phyloP scores from a whole-genome alignment of 2,329 filamentous ascomycete genomes.

The Fusarium algeriense region DNA sequence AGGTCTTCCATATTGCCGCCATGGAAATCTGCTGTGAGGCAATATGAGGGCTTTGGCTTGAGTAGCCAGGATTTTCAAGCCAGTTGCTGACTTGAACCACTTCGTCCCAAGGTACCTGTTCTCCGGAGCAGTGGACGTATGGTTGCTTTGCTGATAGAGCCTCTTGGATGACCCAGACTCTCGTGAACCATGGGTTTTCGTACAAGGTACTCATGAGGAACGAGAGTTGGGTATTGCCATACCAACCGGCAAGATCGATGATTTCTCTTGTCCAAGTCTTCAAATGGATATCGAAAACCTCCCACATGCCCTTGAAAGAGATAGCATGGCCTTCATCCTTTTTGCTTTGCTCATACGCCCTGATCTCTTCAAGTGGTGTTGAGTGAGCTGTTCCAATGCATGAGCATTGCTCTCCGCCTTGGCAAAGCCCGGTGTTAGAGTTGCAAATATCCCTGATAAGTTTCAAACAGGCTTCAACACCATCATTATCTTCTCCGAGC shows the following conservation, averaged over 20 bases:
- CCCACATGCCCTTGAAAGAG: slow-evolving; percentile 27
- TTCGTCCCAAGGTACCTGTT: slow-evolving; percentile 25
- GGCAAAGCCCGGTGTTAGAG: slow-evolving; percentile 7
- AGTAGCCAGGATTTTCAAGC: slow-evolving; percentile 9
- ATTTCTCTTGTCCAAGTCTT: slow-evolving; percentile 19
- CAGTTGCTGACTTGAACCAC: slow-evolving; percentile 18
- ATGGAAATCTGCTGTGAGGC: slow-evolving; percentile 20
- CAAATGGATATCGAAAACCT: slow-evolving; percentile 20
- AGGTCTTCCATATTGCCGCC: slow-evolving; percentile 30
- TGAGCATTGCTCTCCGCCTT: background rate
- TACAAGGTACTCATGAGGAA: slow-evolving; percentile 32
- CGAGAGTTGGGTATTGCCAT: slow-evolving; percentile 16
- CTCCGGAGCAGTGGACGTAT: slow-evolving; percentile 1
- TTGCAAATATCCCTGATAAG: slow-evolving; percentile 35
- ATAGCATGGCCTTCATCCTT: background rate
- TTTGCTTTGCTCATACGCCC: background rate
- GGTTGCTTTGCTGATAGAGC: slow-evolving; percentile 16
- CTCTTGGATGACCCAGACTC: slow-evolving; percentile 38
- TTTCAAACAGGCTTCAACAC: slow-evolving; percentile 2
- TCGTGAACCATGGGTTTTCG: slow-evolving; percentile 31
- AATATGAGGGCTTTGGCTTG: slow-evolving; percentile 21
- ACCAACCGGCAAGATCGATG: slow-evolving; percentile 35
- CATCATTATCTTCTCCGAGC: slow-evolving; percentile 26
- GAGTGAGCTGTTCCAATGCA: slow-evolving; percentile 21
- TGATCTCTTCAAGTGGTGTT: background rate